Percentiles rank a stretch among this genome's conserved stretches.
These are phyloP conservation scores for Colletotrichum lupini DNA, from an alignment of 2,329 filamentous ascomycete genomes.

Conservation along the genomic window DNA sequence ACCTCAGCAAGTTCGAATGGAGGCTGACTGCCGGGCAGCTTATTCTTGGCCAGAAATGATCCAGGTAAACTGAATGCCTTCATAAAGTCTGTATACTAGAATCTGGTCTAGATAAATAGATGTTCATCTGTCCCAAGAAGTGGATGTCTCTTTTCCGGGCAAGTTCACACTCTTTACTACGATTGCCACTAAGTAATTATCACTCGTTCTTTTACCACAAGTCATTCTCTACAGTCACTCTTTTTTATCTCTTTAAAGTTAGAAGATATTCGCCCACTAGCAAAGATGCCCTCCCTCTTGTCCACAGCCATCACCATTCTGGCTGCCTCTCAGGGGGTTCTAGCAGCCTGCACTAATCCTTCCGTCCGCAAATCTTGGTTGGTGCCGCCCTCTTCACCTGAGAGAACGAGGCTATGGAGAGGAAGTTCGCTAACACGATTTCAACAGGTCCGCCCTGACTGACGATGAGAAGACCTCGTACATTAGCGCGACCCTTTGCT, in stretches of 20 bases:
- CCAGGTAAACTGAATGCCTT: background rate
- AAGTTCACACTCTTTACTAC: background rate
- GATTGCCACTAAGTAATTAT: background rate
- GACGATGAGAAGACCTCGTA: slow-evolving; percentile 17
- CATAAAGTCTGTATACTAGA: background rate
- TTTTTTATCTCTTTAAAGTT: background rate
- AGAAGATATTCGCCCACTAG: background rate
- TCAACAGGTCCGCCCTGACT: slow-evolving; percentile 14
- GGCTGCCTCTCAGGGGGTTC: background rate
- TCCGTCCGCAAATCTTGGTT: slow-evolving; percentile 13
- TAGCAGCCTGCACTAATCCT: slow-evolving; percentile 10
- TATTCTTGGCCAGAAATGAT: background rate
- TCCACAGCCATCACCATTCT: background rate
- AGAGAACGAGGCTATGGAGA: background rate
- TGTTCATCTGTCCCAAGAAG: background rate
- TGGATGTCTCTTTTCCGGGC: background rate
- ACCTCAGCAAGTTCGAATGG: background rate
- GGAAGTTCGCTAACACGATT: background rate
- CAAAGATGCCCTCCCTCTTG: background rate
- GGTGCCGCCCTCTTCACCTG: background rate
- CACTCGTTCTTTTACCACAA: background rate
- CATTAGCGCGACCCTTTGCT: slow-evolving; percentile 18
- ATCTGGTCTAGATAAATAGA: background rate
- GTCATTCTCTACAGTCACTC: background rate
- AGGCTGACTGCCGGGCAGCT: background rate